These are phyloP conservation scores for Ogataea saltuana DNA, from an alignment of 805 yeast species.

Conservation along the genomic window DNA sequence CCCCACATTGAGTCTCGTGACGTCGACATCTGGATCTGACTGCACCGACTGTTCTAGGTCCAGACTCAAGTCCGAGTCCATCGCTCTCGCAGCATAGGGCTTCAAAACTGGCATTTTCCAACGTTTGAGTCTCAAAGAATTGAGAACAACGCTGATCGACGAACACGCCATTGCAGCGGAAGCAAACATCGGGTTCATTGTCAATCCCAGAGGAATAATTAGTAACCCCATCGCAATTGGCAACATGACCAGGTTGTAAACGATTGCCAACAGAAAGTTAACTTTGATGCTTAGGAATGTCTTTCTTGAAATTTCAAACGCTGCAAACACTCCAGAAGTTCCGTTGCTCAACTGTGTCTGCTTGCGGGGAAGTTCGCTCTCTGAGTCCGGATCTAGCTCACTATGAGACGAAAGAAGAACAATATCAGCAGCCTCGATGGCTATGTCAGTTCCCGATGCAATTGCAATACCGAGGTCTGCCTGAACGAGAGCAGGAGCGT, in stretches of 20 bases:
- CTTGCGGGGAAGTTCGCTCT: constrained; percentile 20
- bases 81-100: not conserved
- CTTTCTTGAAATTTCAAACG: constrained; percentile 64
- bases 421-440: constrained; percentile 94
- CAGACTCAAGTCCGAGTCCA: constrained; percentile 2
- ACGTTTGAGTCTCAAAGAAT: constrained; percentile 68
- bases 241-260: constrained; percentile 80
- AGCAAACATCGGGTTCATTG: constrained; percentile 85
- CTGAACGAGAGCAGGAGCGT: constrained; percentile 91
- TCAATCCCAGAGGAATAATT: constrained; percentile 68
- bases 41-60: constrained; percentile 10
- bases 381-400: constrained; percentile 7
- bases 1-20: constrained; percentile 1
- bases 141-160: constrained; percentile 82
- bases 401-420: constrained; percentile 58
- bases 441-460: constrained; percentile 92
- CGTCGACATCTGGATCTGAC: constrained; percentile 17
- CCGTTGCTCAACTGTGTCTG: constrained; percentile 24
- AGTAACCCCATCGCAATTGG: constrained; percentile 96
- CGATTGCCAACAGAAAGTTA: constrained; percentile 84
- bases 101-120: constrained; percentile 45
- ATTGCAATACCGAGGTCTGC: constrained; percentile 91
- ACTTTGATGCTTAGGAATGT: constrained; percentile 75
- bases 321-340: constrained; percentile 54
- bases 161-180: constrained; percentile 92